A percentile compares a stretch with the other conserved stretches of the same genome.
These are phyloP conservation scores for Fraxinus quadrangulata DNA, from an alignment of 257 asterid genomes.

Conservation along the genomic window DNA sequence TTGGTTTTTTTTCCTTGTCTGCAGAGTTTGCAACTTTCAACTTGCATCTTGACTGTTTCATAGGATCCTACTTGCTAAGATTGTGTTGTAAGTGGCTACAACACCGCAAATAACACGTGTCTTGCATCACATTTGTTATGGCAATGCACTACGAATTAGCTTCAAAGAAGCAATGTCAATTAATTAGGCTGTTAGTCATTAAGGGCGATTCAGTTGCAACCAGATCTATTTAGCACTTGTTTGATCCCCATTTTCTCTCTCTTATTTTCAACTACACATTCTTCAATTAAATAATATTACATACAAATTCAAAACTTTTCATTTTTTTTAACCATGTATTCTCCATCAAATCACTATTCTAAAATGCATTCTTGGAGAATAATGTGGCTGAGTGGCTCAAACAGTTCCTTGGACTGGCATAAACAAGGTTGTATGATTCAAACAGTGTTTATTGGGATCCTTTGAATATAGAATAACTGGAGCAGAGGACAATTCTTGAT, in stretches of 20 bases:
- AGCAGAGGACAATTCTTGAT: neutral
- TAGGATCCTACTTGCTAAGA: neutral
- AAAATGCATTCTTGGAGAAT: too few species aligned
- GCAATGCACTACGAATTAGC: neutral
- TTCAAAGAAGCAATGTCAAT: neutral
- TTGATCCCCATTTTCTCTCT: too few species aligned
- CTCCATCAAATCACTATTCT: too few species aligned
- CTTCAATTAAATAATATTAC: too few species aligned
- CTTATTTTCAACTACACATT: too few species aligned
- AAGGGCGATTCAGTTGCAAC: neutral
- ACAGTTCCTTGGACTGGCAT: neutral
- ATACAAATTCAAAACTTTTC: too few species aligned
- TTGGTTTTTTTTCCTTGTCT: neutral
- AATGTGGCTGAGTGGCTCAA: too few species aligned
- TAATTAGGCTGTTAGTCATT: neutral
- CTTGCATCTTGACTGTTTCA: neutral
- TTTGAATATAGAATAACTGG: neutral
- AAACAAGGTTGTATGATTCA: neutral
- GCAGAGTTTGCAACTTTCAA: neutral
- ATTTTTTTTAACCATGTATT: too few species aligned
- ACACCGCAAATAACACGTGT: neutral
- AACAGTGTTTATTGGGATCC: neutral
- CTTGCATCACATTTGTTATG: neutral
- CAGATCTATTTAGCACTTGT: neutral
- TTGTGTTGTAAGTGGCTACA: neutral